phyloP scores from a whole-genome alignment of 495 filamentous ascomycete genomes.

The Aspergillus carlsbadensis region DNA sequence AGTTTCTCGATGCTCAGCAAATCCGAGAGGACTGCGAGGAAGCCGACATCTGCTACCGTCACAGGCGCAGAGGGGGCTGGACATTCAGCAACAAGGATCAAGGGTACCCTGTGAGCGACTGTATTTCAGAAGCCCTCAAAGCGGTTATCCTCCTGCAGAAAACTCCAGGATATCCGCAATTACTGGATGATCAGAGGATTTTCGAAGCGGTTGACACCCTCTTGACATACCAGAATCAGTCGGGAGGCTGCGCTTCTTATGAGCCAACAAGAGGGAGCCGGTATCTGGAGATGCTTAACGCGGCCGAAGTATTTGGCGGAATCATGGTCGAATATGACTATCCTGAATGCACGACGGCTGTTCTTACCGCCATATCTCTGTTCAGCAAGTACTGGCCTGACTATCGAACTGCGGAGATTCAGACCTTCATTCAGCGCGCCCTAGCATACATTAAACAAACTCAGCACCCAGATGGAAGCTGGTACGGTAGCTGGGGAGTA shows the following conservation, averaged over 20 bases:
- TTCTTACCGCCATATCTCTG: conserved; percentile 15
- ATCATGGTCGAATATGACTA: conserved; percentile 25
- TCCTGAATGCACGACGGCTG: conserved; percentile 21
- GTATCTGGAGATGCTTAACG: conserved; percentile 22
- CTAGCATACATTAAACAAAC: conserved; percentile 11
- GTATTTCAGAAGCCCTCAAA: conserved; percentile 11
- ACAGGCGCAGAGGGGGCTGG: conserved; percentile 7
- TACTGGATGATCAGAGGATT: conserved; percentile 1
- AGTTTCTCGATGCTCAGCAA: conserved; percentile 12
- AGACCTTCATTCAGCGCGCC: conserved; percentile 9
- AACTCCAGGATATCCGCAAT: neutral
- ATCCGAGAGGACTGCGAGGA: conserved; percentile 2
- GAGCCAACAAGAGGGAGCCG: conserved; percentile 15
- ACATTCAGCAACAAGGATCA: conserved; percentile 11
- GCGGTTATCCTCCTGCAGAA: conserved; percentile 11
- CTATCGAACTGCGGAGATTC: conserved; percentile 18
- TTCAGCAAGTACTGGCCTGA: conserved; percentile 9
- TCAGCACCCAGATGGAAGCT: conserved; percentile 21
- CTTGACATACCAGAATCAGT: conserved; percentile 11
- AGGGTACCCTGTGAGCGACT: conserved; percentile 11
- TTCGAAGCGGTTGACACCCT: conserved; percentile 17
- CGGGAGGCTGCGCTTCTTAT: conserved; percentile 19
- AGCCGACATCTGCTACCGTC: conserved; percentile 1
- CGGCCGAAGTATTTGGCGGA: conserved; percentile 17
- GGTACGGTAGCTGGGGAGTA: conserved; percentile 22